Evolutionary conservation across 768 basidiomycete genomes (phyloP).

Genomic region (Mrakia hoshinonis): DNA sequence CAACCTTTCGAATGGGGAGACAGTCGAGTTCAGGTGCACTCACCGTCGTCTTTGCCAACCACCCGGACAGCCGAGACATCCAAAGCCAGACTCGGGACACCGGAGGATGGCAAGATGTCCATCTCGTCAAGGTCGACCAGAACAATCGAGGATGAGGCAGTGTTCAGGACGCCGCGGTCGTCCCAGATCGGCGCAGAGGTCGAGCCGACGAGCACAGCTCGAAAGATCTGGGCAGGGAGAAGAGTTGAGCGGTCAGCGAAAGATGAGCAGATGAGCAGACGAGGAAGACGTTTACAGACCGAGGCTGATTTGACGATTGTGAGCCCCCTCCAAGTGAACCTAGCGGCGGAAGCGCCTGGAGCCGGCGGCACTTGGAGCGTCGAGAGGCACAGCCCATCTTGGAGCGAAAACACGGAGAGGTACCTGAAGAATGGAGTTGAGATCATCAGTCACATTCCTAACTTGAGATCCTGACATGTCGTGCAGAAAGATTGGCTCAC

Average conservation of each 20-base stretch:
- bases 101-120: background rate
- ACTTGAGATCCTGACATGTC: too few species aligned
- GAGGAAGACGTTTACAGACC: background rate
- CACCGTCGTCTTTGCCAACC: background rate
- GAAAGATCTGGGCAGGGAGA: background rate
- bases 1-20: too few species aligned
- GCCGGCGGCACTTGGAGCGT: background rate
- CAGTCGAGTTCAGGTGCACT: too few species aligned
- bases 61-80: background rate
- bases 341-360: background rate
- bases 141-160: background rate
- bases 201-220: background rate
- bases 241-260: background rate
- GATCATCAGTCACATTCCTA: too few species aligned
- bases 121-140: background rate
- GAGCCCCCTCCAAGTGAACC: background rate
- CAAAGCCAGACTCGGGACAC: background rate
- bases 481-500: background rate
- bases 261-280: background rate
- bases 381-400: slow-evolving; percentile 4
- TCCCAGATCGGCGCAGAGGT: background rate
- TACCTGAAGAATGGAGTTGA: background rate
- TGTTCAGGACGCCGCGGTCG: background rate
- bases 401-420: background rate
- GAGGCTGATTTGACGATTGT: background rate